Evolutionary conservation across 2,329 filamentous ascomycete genomes (phyloP).

Genomic region (Fusarium zealandicum): DNA sequence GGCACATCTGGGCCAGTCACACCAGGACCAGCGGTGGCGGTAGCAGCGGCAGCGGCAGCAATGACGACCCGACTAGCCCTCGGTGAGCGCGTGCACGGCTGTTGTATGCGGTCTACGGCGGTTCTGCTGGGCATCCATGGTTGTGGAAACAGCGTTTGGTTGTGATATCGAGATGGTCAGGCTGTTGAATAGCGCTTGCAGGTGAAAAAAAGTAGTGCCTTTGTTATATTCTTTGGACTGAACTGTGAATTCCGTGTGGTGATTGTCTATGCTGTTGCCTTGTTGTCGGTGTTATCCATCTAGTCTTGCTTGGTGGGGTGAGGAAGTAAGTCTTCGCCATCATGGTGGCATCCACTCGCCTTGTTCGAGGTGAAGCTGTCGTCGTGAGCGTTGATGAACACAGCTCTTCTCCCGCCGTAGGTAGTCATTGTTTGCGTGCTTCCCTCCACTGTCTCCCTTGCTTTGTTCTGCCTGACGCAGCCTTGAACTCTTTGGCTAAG

Average conservation of each 20-base stretch:
- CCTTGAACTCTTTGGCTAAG: too few species aligned
- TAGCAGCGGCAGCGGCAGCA: slow-evolving; percentile 57
- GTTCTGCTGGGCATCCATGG: not conserved
- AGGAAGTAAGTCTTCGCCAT: too few species aligned
- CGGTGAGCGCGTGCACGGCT: slow-evolving; percentile 21
- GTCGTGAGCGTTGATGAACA: too few species aligned
- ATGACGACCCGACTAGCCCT: slow-evolving; percentile 60
- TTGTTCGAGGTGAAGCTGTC: too few species aligned
- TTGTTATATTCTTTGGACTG: slow-evolving; percentile 28
- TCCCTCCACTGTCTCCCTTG: too few species aligned
- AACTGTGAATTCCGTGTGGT: not conserved
- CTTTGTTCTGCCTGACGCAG: too few species aligned
- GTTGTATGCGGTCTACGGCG: not conserved
- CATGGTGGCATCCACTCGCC: too few species aligned
- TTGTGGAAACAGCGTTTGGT: slow-evolving; percentile 17
- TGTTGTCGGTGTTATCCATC: too few species aligned
- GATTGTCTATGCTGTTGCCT: not conserved
- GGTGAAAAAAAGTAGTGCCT: slow-evolving; percentile 41
- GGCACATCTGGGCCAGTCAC: slow-evolving; percentile 39
- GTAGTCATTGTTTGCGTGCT: too few species aligned
- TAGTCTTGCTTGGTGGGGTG: too few species aligned
- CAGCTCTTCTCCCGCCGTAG: too few species aligned
- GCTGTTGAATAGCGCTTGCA: slow-evolving; percentile 40
- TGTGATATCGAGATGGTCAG: slow-evolving; percentile 18
- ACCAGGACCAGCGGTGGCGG: slow-evolving; percentile 46